Evolutionary conservation across 2,329 filamentous ascomycete species (phyloP).

Genomic region (Gyromitra esculenta): DNA sequence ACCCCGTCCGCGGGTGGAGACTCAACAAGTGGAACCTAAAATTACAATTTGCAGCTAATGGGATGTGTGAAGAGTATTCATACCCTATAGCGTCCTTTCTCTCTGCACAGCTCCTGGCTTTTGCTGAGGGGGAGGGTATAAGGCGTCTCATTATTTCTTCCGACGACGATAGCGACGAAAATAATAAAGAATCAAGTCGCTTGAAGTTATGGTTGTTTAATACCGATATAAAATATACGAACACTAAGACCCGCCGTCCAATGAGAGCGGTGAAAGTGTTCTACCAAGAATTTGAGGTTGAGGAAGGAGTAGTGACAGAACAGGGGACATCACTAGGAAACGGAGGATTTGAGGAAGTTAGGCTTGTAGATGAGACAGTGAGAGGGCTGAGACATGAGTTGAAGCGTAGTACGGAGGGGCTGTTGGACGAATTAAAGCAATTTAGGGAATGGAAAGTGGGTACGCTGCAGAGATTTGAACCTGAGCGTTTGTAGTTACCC

Average conservation of each 20-base stretch:
- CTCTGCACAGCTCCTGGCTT: slow-evolving; percentile 63
- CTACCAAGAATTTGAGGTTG: slow-evolving; percentile 31
- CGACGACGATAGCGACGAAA: neutral
- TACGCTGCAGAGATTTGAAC: slow-evolving; percentile 50
- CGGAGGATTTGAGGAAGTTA: slow-evolving; percentile 50
- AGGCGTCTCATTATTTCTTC: slow-evolving; percentile 61
- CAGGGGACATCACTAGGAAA: slow-evolving; percentile 33
- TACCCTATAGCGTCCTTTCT: slow-evolving; percentile 63
- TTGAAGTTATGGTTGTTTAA: slow-evolving; percentile 55
- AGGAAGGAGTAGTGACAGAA: slow-evolving; percentile 9
- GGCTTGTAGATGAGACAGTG: slow-evolving; percentile 34
- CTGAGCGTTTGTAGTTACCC: slow-evolving; percentile 13
- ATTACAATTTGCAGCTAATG: slow-evolving; percentile 52
- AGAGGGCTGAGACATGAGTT: slow-evolving; percentile 33
- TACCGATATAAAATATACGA: slow-evolving; percentile 49
- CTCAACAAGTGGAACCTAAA: slow-evolving; percentile 62
- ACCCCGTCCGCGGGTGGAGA: slow-evolving; percentile 61
- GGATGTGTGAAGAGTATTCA: slow-evolving; percentile 29
- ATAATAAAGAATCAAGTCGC: slow-evolving; percentile 5
- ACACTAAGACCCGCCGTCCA: slow-evolving; percentile 4
- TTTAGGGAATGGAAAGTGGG: slow-evolving; percentile 52
- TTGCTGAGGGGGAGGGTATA: slow-evolving; percentile 64
- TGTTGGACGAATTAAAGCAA: slow-evolving; percentile 35
- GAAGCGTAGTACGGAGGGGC: slow-evolving; percentile 18
- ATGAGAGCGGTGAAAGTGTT: slow-evolving; percentile 53